phyloP scores from a whole-genome alignment of 2,329 filamentous ascomycete species.

The Microthyrium microscopicum region DNA sequence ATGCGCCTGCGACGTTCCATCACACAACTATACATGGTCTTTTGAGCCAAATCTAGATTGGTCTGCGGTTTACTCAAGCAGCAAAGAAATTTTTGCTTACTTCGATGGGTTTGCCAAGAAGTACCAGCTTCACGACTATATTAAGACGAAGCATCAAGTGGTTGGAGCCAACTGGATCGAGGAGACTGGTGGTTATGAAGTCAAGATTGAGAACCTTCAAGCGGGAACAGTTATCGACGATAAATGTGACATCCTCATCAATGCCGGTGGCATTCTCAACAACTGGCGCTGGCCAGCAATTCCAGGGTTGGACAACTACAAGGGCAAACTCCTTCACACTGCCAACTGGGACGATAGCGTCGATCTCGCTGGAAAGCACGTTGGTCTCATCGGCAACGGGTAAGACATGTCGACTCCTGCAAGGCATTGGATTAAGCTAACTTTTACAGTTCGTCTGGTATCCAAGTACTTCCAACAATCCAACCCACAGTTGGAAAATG shows the following conservation, averaged over 20 bases:
- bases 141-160: conserved; percentile 19
- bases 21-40: conserved; percentile 35
- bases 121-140: conserved; percentile 21
- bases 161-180: conserved; percentile 22
- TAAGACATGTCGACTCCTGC: conserved; percentile 13
- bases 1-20: conserved; percentile 34
- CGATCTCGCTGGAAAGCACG: conserved; percentile 30
- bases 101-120: conserved; percentile 25
- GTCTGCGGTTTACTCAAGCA: conserved; percentile 26
- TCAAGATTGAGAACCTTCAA: conserved; percentile 18
- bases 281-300: conserved; percentile 36
- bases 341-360: conserved; percentile 37
- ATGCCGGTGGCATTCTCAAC: conserved; percentile 33
- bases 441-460: conserved; percentile 31
- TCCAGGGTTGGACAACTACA: conserved; percentile 33
- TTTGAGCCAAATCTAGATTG: conserved; percentile 31
- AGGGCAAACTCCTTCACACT: conserved; percentile 37
- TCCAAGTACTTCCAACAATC: conserved; percentile 35
- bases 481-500: conserved; percentile 27
- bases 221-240: conserved; percentile 20
- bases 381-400: conserved; percentile 38
- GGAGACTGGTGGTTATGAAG: conserved; percentile 18
- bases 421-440: conserved; percentile 11
- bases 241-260: conserved; percentile 31
- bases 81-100: conserved; percentile 27